These are phyloP conservation scores for Ramularia collo-cygni DNA, from an alignment of 2,329 filamentous ascomycete genomes.

Conservation along the genomic window DNA sequence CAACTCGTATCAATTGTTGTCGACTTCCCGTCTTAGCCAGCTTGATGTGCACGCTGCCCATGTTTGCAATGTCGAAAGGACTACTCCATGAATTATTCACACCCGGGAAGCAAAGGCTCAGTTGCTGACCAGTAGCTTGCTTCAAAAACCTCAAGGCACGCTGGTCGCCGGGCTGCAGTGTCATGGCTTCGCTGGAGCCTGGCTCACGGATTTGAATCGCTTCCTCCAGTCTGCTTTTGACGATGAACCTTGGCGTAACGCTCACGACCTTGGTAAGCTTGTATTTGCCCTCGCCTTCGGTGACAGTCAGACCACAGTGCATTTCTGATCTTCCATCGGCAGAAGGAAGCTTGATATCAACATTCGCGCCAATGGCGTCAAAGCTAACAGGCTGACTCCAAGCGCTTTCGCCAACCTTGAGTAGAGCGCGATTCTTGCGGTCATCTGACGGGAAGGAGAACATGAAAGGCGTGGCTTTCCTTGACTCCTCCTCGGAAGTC, in stretches of 20 bases:
- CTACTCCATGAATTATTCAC: conserved; percentile 97
- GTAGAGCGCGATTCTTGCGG: conserved; percentile 77
- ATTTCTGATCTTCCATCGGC: conserved; percentile 68
- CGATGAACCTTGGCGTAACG: conserved; percentile 81
- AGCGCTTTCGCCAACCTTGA: conserved; percentile 81
- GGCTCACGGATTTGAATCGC: conserved; percentile 86
- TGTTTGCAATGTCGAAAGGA: conserved; percentile 92
- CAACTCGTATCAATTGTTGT: conserved; percentile 78
- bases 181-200: conserved; percentile 78
- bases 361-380: conserved; percentile 89
- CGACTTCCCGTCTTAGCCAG: conserved; percentile 83
- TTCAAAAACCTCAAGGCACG: conserved; percentile 86
- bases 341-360: conserved; percentile 78
- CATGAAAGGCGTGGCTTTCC: conserved; percentile 86
- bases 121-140: conserved; percentile 73
- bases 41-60: conserved; percentile 89
- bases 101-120: conserved; percentile 87
- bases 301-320: conserved; percentile 81
- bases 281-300: conserved; percentile 92
- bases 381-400: conserved; percentile 99
- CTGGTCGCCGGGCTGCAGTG: conserved; percentile 68
- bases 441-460: conserved; percentile 89
- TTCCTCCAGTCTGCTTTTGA: conserved; percentile 88
- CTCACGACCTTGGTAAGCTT: conserved; percentile 95
- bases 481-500: conserved; percentile 45